phyloP scores from a whole-genome alignment of 192 early-diverging fungal species.

The Coemansia sp. region DNA sequence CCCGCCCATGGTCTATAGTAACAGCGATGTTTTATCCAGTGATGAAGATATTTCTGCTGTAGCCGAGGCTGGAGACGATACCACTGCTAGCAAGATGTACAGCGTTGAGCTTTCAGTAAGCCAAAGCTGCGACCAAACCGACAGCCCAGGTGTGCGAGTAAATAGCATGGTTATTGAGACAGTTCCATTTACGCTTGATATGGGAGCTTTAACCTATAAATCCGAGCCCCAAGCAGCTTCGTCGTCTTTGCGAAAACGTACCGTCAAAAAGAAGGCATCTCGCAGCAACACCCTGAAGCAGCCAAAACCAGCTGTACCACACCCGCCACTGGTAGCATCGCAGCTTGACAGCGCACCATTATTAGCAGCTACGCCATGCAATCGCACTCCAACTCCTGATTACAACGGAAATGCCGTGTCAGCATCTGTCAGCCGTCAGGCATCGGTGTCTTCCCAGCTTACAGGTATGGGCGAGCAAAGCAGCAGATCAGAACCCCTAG shows the following conservation, averaged over 20 bases:
- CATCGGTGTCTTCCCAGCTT: neutral
- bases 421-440: constrained; percentile 1
- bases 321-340: neutral
- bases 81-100: constrained; percentile 10
- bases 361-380: constrained; percentile 3
- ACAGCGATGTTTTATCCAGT: neutral
- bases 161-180: constrained; percentile 24
- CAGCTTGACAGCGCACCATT: neutral
- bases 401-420: neutral
- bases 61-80: neutral
- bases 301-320: neutral
- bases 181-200: constrained; percentile 29
- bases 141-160: constrained; percentile 14
- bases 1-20: constrained; percentile 5
- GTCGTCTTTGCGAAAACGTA: neutral
- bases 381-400: constrained; percentile 9
- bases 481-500: neutral
- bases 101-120: constrained; percentile 30
- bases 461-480: neutral
- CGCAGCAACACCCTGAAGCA: neutral
- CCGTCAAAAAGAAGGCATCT: neutral
- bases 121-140: constrained; percentile 1
- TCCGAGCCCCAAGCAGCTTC: neutral
- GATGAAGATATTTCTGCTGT: neutral
- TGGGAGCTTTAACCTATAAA: neutral